These are phyloP conservation scores for Tuber umbilicatum DNA, from an alignment of 495 filamentous ascomycete species.

Conservation along the genomic window DNA sequence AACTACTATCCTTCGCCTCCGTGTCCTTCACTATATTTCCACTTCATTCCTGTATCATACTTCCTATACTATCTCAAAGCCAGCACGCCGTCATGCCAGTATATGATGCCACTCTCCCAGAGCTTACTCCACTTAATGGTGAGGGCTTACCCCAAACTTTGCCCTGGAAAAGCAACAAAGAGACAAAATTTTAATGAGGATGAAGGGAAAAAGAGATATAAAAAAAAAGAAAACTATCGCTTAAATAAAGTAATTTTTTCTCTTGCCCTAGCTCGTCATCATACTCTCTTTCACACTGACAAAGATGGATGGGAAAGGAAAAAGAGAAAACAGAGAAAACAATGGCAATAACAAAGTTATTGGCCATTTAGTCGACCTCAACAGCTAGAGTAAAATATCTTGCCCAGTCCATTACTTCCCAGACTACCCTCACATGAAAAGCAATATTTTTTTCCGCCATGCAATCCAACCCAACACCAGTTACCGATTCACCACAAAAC, in stretches of 20 bases:
- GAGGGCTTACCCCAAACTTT: background rate
- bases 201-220: background rate
- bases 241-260: background rate
- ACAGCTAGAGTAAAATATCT: background rate
- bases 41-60: background rate
- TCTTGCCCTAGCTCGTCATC: background rate
- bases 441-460: background rate
- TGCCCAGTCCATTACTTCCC: conserved; percentile 5
- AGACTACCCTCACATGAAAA: conserved; percentile 3
- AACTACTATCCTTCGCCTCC: background rate
- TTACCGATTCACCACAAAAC: background rate
- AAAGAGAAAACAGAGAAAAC: conserved; percentile 13
- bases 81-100: background rate
- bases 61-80: background rate
- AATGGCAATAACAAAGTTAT: background rate
- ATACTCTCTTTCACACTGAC: conserved; percentile 14
- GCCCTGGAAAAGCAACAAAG: background rate
- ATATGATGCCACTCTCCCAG: background rate
- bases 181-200: background rate
- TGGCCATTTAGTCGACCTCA: background rate
- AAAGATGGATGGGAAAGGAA: background rate
- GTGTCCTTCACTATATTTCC: background rate
- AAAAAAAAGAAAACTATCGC: background rate
- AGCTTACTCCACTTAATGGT: background rate
- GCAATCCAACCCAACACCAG: background rate